These are phyloP conservation scores for Debaryomycetaceae sp. DNA, from an alignment of 1,139 yeast species.

Conservation along the genomic window DNA sequence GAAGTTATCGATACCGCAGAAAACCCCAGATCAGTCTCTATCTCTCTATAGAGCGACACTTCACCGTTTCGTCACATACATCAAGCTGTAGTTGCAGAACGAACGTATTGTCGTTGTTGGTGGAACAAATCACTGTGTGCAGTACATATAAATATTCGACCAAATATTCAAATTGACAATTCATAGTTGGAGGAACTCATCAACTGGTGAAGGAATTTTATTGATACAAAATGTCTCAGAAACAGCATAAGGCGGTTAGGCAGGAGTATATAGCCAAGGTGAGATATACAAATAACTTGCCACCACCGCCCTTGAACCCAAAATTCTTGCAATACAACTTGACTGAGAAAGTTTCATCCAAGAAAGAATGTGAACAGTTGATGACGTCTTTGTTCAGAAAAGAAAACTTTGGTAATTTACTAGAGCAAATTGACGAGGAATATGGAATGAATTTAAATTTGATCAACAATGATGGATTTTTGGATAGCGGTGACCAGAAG, in stretches of 20 bases:
- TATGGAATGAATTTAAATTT: constrained; percentile 80
- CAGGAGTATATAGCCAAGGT: constrained; percentile 89
- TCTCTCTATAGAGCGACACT: no score
- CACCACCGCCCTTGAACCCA: constrained; percentile 94
- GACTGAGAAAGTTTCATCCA: constrained; percentile 35
- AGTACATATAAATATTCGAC: no score
- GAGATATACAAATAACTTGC: constrained; percentile 81
- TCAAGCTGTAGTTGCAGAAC: no score
- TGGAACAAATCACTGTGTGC: no score
- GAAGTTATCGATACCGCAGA: no score
- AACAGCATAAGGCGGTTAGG: constrained; percentile 41
- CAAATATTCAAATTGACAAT: no score
- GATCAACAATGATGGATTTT: constrained; percentile 61
- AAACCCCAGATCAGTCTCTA: no score
- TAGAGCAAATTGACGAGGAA: constrained; percentile 66
- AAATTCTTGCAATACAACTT: constrained; percentile 61
- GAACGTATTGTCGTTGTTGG: no score
- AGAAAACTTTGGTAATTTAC: constrained; percentile 64
- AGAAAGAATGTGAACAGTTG: constrained; percentile 57
- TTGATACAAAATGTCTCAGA: constrained; percentile 17
- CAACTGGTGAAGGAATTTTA: not conserved
- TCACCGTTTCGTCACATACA: no score
- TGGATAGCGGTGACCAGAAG: constrained; percentile 58
- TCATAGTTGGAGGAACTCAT: no score
- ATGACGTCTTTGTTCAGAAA: constrained; percentile 73